phyloP scores from a whole-genome alignment of 1,284 basidiomycete genomes.

The Irpex lacteus region DNA sequence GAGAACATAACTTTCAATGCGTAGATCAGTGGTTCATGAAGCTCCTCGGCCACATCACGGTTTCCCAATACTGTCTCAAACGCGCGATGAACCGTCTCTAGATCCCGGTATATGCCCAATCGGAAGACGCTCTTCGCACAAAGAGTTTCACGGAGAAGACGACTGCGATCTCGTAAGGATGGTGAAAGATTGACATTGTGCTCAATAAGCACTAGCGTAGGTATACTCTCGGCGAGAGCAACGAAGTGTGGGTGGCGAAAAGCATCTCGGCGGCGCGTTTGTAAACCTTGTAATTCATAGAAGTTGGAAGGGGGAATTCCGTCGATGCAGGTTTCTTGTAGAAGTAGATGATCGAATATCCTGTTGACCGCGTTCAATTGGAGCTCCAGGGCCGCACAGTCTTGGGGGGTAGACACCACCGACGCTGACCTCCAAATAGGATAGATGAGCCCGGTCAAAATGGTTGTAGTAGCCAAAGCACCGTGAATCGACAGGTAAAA shows the following conservation, averaged over 20 bases:
- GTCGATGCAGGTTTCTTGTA: slow-evolving; percentile 48
- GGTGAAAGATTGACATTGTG: slow-evolving; percentile 51
- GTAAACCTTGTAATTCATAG: slow-evolving; percentile 63
- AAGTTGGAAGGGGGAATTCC: slow-evolving; percentile 48
- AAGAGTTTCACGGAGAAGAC: slow-evolving; percentile 50
- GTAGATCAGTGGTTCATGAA: slow-evolving; percentile 63
- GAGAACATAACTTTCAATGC: slow-evolving; percentile 62
- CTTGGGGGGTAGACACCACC: slow-evolving; percentile 32
- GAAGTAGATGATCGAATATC: slow-evolving; percentile 57
- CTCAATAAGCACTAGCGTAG: slow-evolving; percentile 67
- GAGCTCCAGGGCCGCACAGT: slow-evolving; percentile 40
- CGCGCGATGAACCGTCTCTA: slow-evolving; percentile 62
- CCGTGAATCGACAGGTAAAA: slow-evolving; percentile 65
- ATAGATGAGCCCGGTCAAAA: slow-evolving; percentile 70
- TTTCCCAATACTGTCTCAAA: slow-evolving; percentile 62
- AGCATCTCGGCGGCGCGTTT: slow-evolving; percentile 62
- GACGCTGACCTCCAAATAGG: slow-evolving; percentile 66
- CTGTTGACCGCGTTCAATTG: slow-evolving; percentile 60
- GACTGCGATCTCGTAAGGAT: slow-evolving; percentile 44
- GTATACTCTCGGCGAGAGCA: slow-evolving; percentile 57
- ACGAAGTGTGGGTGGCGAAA: slow-evolving; percentile 65
- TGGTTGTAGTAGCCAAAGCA: slow-evolving; percentile 65
- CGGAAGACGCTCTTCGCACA: slow-evolving; percentile 64
- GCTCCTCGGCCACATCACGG: slow-evolving; percentile 45
- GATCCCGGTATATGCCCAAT: slow-evolving; percentile 67